Evolutionary conservation across 768 basidiomycete genomes (phyloP).

Genomic region (Lentinula boryana): DNA sequence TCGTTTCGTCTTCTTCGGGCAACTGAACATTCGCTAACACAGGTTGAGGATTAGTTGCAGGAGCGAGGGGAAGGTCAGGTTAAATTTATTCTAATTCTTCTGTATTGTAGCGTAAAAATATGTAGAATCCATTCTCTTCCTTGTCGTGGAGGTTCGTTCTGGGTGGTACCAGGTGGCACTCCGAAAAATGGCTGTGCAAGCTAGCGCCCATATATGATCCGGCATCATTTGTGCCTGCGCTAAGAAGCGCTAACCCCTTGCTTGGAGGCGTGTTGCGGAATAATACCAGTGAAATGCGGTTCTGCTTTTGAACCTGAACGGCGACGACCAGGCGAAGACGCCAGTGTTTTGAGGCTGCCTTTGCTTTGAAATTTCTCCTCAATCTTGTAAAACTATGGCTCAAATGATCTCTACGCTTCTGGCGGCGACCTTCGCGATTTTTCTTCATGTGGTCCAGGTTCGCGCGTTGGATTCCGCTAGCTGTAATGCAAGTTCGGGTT

Average conservation of each 20-base stretch:
- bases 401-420: not conserved
- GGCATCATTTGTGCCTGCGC: not conserved
- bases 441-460: not conserved
- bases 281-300: not conserved
- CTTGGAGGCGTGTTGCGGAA: not conserved
- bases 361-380: not conserved
- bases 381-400: not conserved
- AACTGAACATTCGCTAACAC: not conserved
- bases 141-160: too few relatives aligned
- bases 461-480: not conserved
- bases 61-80: not conserved
- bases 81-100: not conserved
- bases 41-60: not conserved
- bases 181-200: not conserved
- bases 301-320: not conserved
- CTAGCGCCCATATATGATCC: not conserved
- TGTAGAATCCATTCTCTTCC: too few relatives aligned
- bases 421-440: not conserved
- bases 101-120: too few relatives aligned
- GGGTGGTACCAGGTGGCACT: not conserved
- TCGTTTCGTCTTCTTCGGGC: constrained; percentile 1
- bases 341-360: not conserved
- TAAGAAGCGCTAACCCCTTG: not conserved
- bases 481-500: constrained; percentile 2
- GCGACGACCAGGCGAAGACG: not conserved